Conservation (phyloP, 495 filamentous ascomycete species). For the Astrothelium macrocarpum region DNA sequence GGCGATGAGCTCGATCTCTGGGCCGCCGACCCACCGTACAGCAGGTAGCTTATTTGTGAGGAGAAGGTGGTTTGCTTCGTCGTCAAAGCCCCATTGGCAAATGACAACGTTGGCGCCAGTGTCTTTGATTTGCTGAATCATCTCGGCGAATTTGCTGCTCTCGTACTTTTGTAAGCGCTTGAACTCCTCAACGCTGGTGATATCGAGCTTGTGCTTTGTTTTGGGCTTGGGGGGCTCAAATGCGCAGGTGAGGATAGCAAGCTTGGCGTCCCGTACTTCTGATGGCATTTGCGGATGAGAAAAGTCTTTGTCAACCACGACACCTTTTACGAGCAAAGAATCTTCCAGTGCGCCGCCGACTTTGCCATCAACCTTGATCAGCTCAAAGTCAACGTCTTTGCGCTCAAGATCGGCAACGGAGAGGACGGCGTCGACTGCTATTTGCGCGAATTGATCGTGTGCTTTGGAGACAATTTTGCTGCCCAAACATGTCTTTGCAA, state of each 20-base stretch:
- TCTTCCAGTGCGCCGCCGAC: slow-evolving; percentile 94
- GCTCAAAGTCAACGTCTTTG: slow-evolving; percentile 96
- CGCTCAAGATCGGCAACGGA: slow-evolving; percentile 93
- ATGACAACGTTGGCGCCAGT: slow-evolving; percentile 96
- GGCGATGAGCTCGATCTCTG: slow-evolving; percentile 96
- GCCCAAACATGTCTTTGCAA: slow-evolving; percentile 91
- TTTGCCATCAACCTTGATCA: slow-evolving; percentile 99
- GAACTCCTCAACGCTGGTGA: slow-evolving; percentile 94
- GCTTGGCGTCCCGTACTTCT: slow-evolving; percentile 85
- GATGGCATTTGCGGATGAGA: slow-evolving; percentile 98
- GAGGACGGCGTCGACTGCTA: slow-evolving; percentile 92
- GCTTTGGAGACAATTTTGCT: slow-evolving; percentile 99
- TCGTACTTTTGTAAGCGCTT: slow-evolving; percentile 94
- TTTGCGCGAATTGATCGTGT: slow-evolving; percentile 94
- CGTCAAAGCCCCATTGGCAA: slow-evolving; percentile 99
- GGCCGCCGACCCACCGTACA: slow-evolving; percentile 95
- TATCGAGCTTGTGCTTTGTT: slow-evolving; percentile 99
- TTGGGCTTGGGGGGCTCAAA: slow-evolving; percentile 99
- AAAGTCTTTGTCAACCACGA: slow-evolving; percentile 99
- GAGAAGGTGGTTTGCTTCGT: slow-evolving; percentile 95
- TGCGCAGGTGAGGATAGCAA: slow-evolving; percentile 94
- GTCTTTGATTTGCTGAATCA: slow-evolving; percentile 96
- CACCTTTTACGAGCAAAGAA: slow-evolving; percentile 86
- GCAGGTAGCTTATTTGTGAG: slow-evolving; percentile 93
- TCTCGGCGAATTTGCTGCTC: slow-evolving; percentile 89